Evolutionary conservation across 352 stramenopile species (phyloP), one percentile per base, ranked within the genome.

Genomic region (Lagenidium sp.): DNA sequence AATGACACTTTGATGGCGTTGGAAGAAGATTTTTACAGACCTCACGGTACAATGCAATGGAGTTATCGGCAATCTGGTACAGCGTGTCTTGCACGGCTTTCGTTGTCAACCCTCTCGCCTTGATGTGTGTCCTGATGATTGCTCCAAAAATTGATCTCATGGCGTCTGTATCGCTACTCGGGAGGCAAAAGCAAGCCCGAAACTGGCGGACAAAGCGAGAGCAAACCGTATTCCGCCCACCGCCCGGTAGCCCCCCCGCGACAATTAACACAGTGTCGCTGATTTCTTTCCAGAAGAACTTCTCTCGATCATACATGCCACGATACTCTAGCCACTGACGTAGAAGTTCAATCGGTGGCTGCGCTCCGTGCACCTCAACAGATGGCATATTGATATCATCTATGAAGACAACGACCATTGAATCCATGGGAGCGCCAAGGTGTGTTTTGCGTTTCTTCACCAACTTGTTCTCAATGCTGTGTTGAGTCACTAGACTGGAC

Each of bases 331-430:
- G 41, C 32, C 72, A 74, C 39, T 88, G 73, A 6, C 82, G 65
- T 11, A 94, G 57, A 7, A 94, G 48, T 36, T 94, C 78, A 18
- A 94, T 67, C 18, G 78, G 71, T 6, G 81, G 82, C 23, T 93
- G 81, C 0, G 73, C 78, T 0, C 81, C 76, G 36, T 82, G 71
- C 6, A 60, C 62, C 36, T 97, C 89, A 1, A 60, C 50, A 7
- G 50, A 74, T 0, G 90, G 85, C 63, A 97, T 90, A 50, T 97
- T 97, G 16, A 97, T 49, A 53, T 97, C 90, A 53, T 97, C 90
- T 18, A 97, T 70, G 37, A 95, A 88, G 28, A 85, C 55, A 10
- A 96, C 65, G 2, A 95, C 69, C 15, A 30, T 20, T 4, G 71
- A 78, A 40, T 79, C 73, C 4, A 72, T 63, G 0, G 90, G 87